A percentile compares a stretch with the other conserved stretches of the same genome.
Evolutionary conservation across 2,329 filamentous ascomycete species (phyloP).

Genomic region (Dactylellina cionopaga): DNA sequence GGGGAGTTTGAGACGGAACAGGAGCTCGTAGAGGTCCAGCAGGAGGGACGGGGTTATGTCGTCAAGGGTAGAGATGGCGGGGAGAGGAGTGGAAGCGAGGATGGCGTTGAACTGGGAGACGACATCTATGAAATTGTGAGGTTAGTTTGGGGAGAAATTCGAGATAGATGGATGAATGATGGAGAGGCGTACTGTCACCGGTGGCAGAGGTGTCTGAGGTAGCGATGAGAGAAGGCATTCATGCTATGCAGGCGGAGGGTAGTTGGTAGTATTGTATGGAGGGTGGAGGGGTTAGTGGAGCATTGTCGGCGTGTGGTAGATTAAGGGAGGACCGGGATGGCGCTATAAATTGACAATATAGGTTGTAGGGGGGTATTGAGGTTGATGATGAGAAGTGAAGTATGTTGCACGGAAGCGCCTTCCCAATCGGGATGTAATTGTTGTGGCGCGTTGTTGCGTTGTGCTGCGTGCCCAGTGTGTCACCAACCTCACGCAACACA

Average conservation of each 20-base stretch:
- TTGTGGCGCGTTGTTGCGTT: constrained; percentile 6
- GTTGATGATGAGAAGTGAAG: neutral
- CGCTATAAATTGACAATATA: neutral
- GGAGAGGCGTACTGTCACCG: constrained; percentile 38
- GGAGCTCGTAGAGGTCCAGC: constrained; percentile 51
- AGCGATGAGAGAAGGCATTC: constrained; percentile 50
- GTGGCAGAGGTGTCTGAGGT: constrained; percentile 32
- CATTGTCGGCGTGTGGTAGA: constrained; percentile 9
- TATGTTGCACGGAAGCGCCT: too few relatives aligned
- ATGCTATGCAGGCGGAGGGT: constrained; percentile 8
- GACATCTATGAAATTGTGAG: constrained; percentile 45
- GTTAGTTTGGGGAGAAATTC: constrained; percentile 13
- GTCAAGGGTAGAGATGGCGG: constrained; percentile 22
- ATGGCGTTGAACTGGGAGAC: constrained; percentile 48
- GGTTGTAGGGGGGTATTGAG: neutral
- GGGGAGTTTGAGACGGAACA: constrained; percentile 50
- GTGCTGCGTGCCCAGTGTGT: constrained; percentile 10
- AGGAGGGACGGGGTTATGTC: constrained; percentile 51
- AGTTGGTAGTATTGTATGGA: neutral
- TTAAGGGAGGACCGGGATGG: constrained; percentile 5
- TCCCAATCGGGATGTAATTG: too few relatives aligned
- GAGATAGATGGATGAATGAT: constrained; percentile 1
- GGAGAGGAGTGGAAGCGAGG: constrained; percentile 39
- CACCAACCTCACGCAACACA: constrained; percentile 33
- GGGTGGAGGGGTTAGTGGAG: neutral